phyloP scores from a whole-genome alignment of 148 eudicot genomes.

The Rhododendron henanense region DNA sequence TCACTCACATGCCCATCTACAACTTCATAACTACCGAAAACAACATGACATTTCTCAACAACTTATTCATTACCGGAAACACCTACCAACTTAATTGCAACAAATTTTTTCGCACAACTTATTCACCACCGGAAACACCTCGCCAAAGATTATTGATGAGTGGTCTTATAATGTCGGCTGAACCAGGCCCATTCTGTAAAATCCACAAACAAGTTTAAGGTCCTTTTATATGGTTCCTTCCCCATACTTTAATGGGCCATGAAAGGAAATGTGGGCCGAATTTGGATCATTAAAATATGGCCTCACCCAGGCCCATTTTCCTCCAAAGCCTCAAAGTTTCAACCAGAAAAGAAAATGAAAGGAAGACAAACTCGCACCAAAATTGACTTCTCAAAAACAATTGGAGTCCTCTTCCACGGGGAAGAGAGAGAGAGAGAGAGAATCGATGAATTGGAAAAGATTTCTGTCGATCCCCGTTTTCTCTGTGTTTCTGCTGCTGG shows the following conservation, averaged over 20 bases:
- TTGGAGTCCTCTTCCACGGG: not conserved
- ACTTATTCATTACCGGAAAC: too few relatives aligned
- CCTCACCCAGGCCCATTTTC: not conserved
- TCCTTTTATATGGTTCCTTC: not conserved
- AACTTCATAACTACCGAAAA: too few relatives aligned
- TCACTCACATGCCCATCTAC: too few relatives aligned
- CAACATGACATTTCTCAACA: too few relatives aligned
- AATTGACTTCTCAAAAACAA: not conserved
- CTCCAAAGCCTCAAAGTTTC: not conserved
- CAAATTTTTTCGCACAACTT: too few relatives aligned
- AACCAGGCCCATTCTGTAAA: not conserved
- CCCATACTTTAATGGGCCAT: not conserved
- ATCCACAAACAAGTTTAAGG: not conserved
- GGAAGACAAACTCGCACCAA: too few relatives aligned
- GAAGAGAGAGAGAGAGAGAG: not conserved
- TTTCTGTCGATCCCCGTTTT: conserved; percentile 38
- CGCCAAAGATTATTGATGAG: too few relatives aligned
- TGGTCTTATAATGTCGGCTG: not conserved
- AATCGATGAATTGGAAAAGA: conserved; percentile 31
- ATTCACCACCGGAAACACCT: too few relatives aligned
- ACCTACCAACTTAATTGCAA: too few relatives aligned
- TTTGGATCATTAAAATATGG: not conserved
- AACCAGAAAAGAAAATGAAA: not conserved
- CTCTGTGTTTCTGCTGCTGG: conserved; percentile 28
- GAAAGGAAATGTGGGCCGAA: not conserved